Conservation (phyloP, 805 yeast genomes). For the Debaryomyces hansenii region DNA sequence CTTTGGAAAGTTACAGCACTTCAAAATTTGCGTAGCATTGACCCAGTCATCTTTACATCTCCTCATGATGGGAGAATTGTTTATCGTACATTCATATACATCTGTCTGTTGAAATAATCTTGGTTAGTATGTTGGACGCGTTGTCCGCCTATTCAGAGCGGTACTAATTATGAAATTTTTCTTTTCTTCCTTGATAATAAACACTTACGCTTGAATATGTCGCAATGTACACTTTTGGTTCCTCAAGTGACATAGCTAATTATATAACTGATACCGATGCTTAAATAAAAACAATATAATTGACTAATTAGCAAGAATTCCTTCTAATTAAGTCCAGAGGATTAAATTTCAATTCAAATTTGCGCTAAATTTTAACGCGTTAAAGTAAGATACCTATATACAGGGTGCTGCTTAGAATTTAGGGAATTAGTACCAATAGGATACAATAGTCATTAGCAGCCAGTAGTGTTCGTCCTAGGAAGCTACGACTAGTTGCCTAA, state of each 20-base stretch:
- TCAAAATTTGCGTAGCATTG: conserved; percentile 92
- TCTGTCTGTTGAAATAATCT: conserved; percentile 31
- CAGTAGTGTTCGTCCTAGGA: too few relatives aligned
- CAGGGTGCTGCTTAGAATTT: not conserved
- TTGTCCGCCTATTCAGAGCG: not conserved
- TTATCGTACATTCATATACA: conserved; percentile 72
- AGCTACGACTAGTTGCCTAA: too few relatives aligned
- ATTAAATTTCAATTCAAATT: not conserved
- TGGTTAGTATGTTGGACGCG: conserved; percentile 8
- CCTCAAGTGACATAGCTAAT: conserved; percentile 25
- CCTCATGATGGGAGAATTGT: conserved; percentile 82
- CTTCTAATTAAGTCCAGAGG: not conserved
- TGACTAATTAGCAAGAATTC: not conserved
- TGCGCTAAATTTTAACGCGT: not conserved
- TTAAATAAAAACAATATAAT: not conserved
- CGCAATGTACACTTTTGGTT: conserved; percentile 44
- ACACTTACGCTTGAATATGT: conserved; percentile 45
- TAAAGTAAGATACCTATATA: not conserved
- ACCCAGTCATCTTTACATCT: conserved; percentile 92
- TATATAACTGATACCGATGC: not conserved
- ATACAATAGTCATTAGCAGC: not conserved
- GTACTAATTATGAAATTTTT: not conserved
- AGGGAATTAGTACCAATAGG: not conserved
- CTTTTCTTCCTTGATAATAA: not conserved
- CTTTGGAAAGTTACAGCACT: conserved; percentile 91